Conservation (phyloP, 2,329 filamentous ascomycete species). For the Penicillium sp. region DNA sequence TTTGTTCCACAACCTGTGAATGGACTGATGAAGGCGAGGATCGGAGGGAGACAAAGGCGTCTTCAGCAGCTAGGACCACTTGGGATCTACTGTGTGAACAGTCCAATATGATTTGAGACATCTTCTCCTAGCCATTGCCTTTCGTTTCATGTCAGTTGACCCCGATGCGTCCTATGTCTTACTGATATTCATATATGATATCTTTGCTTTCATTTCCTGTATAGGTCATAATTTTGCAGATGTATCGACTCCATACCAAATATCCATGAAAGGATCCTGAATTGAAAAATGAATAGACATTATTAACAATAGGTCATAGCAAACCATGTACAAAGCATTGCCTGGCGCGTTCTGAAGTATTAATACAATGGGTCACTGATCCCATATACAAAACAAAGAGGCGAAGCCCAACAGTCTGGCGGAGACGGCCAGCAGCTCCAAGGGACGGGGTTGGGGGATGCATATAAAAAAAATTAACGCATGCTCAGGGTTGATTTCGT, state of each 20-base stretch:
- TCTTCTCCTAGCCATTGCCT: neutral
- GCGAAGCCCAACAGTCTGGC: constrained; percentile 16
- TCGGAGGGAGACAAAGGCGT: neutral
- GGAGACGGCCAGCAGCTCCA: constrained; percentile 36
- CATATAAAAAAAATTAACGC: constrained; percentile 15
- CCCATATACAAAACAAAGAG: constrained; percentile 20
- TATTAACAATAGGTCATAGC: constrained; percentile 24
- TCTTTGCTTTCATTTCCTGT: neutral
- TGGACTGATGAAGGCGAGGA: constrained; percentile 14
- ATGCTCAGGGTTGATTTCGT: constrained; percentile 13
- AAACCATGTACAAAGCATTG: constrained; percentile 27
- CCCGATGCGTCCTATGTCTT: no score
- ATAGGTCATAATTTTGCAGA: neutral
- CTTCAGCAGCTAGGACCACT: constrained; percentile 8
- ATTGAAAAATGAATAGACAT: constrained; percentile 20
- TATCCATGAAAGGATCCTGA: neutral
- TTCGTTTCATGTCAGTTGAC: neutral
- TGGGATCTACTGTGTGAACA: constrained; percentile 19
- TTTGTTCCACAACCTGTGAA: constrained; percentile 4
- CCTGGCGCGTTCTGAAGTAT: constrained; percentile 29
- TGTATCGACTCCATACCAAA: neutral
- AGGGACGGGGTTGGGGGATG: constrained; percentile 15
- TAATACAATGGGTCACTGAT: constrained; percentile 31
- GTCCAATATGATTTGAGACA: constrained; percentile 9
- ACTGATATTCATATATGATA: no score